A percentile compares a stretch with the other conserved stretches of the same genome.
These are phyloP conservation scores for Scalesia atractyloides DNA, from an alignment of 129 eudicot genomes.

Conservation along the genomic window DNA sequence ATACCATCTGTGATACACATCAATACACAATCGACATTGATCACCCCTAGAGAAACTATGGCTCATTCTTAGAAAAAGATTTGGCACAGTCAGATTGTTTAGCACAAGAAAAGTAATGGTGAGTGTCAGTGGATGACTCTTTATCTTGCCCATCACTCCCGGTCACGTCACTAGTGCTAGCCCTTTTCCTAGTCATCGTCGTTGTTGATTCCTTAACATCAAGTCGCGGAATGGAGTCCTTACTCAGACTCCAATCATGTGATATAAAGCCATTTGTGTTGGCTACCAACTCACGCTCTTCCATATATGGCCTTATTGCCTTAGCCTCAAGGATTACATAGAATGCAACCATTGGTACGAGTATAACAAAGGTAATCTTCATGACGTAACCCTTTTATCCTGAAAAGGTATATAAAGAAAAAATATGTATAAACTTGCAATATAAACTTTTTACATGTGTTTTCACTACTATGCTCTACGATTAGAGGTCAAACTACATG, in stretches of 20 bases:
- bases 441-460: too few species aligned
- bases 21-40: neutral
- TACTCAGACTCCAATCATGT: neutral
- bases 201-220: constrained; percentile 6
- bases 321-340: constrained; percentile 11
- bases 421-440: too few species aligned
- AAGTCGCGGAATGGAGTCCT: neutral
- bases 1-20: neutral
- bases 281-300: neutral
- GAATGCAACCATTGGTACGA: constrained; percentile 19
- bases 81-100: constrained; percentile 22
- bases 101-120: constrained; percentile 33
- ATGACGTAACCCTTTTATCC: constrained; percentile 3
- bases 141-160: constrained; percentile 11
- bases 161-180: neutral
- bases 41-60: neutral
- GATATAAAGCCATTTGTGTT: neutral
- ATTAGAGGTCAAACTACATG: too few species aligned
- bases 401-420: neutral
- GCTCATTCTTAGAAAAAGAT: neutral
- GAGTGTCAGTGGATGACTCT: constrained; percentile 22
- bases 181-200: neutral
- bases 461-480: too few species aligned
- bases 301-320: constrained; percentile 12
- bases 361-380: constrained; percentile 14